A percentile compares a stretch with the other conserved stretches of the same genome.
These are phyloP conservation scores for Melaleuca alternifolia DNA, from an alignment of 345 rosid species.

Conservation along the genomic window DNA sequence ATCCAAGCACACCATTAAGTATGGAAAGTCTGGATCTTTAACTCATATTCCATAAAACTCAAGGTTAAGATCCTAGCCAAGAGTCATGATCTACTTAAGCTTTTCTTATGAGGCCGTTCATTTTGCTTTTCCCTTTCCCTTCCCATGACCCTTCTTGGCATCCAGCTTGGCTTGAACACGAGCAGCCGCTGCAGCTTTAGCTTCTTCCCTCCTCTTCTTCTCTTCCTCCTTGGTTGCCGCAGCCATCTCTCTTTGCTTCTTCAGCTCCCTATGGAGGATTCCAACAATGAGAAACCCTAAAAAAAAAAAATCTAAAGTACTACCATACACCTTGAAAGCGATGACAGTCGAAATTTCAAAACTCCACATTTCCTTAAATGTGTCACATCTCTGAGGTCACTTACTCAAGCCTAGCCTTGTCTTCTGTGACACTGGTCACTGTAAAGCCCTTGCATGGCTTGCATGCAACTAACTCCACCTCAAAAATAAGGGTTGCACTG, in stretches of 20 bases:
- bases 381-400: background rate
- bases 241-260: conserved; percentile 81
- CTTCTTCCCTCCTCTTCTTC: conserved; percentile 80
- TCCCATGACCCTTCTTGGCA: conserved; percentile 70
- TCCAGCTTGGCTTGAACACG: conserved; percentile 85
- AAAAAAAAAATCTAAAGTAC: background rate
- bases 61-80: background rate
- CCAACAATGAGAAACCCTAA: background rate
- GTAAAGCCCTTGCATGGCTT: conserved; percentile 77
- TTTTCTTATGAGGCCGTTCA: background rate
- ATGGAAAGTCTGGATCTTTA: background rate
- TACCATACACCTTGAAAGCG: background rate
- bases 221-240: conserved; percentile 76
- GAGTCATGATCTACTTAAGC: background rate
- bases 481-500: conserved; percentile 83
- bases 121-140: conserved; percentile 80
- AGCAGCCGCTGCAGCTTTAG: conserved; percentile 90
- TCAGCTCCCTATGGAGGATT: conserved; percentile 52
- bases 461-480: conserved; percentile 77
- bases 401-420: conserved; percentile 90
- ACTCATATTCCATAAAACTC: background rate
- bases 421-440: conserved; percentile 56
- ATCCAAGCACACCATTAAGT: background rate
- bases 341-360: background rate
- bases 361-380: background rate